Evolutionary conservation across 805 yeast genomes (phyloP), one percentile per base, ranked within the genome.

Genomic region (Cyberlindnera maritima): DNA sequence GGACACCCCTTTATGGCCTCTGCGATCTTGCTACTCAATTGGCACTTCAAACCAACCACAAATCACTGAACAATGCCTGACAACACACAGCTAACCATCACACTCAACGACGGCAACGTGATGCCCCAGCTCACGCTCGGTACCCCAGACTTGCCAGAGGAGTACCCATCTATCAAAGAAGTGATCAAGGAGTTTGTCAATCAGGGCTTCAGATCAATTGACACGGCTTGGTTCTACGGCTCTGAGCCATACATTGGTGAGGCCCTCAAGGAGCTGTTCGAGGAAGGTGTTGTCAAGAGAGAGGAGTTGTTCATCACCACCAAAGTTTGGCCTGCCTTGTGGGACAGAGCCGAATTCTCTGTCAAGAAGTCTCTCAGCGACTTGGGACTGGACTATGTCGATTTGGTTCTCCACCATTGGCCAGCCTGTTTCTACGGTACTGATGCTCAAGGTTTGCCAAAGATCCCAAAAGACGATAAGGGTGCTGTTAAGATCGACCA

Each of bases 391-490:
- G 95, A 85, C 40, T 88, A 88, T 59, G 83, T 86, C 40, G 96
- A 88, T 61, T 69, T 88, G 53, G 77, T 80, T 58, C 74, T 89
- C 54, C 78, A 87, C 59, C 96, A 88, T 66, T 89, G 88, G 81
- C 96, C 96, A 52, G 74, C 86, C 14, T 84, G 96, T 19, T 84
- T 81, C 32, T 47, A 49, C 70, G 83, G 51, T 1, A 36, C 74
- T 61, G 92, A 88, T 37, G 88, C 87, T 36, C 73, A 85, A 47
- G 88, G 58, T 0, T 25, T 43, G 43, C 74, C 66, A 26, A 52
- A 50, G 55, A 64, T 67, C 42, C 69, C 66, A 55, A 71, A 64
- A 18, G 52, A 51, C 28, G 60, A 60, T 32, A 66, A 70, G 32
- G 75, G 74, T 4, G 53, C 62, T 6, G 53, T 70, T 3, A 57